Evolutionary conservation across 306 rosid genomes (phyloP).

Genomic region (Dalbergia cultrata): DNA sequence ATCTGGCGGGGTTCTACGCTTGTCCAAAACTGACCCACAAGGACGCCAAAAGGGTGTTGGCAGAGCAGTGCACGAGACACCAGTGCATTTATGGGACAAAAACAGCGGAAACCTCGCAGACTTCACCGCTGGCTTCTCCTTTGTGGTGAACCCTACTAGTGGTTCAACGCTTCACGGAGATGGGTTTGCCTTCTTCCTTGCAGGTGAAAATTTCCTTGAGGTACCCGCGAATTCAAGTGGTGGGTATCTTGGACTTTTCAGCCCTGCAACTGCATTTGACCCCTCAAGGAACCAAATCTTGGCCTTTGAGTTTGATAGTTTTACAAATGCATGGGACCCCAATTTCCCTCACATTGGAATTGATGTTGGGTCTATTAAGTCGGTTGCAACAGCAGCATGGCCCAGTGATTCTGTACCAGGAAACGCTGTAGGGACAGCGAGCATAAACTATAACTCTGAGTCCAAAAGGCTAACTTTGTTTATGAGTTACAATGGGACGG

Average conservation of each 20-base stretch:
- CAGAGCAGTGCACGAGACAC: background rate
- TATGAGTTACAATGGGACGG: slow-evolving; percentile 2
- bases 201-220: background rate
- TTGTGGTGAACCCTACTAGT: background rate
- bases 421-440: slow-evolving; percentile 12
- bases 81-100: slow-evolving; percentile 43
- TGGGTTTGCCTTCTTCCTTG: slow-evolving; percentile 51
- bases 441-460: slow-evolving; percentile 47
- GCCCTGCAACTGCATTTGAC: slow-evolving; percentile 10
- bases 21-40: slow-evolving; percentile 36
- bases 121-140: slow-evolving; percentile 36
- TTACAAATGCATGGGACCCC: slow-evolving; percentile 38
- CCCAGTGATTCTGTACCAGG: background rate
- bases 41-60: slow-evolving; percentile 43
- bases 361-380: slow-evolving; percentile 40
- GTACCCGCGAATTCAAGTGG: slow-evolving; percentile 35
- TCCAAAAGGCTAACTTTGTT: slow-evolving; percentile 18
- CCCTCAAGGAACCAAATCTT: slow-evolving; percentile 17
- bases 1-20: slow-evolving; percentile 7
- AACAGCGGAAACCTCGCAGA: slow-evolving; percentile 23
- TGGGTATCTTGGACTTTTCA: slow-evolving; percentile 53
- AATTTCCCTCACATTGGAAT: slow-evolving; percentile 49
- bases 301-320: slow-evolving; percentile 54
- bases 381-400: slow-evolving; percentile 27
- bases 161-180: slow-evolving; percentile 15